A percentile compares a stretch with the other conserved stretches of the same genome.
These are phyloP conservation scores for Singerocomus rubriflavus DNA, from an alignment of 1,284 basidiomycete species.

Conservation along the genomic window DNA sequence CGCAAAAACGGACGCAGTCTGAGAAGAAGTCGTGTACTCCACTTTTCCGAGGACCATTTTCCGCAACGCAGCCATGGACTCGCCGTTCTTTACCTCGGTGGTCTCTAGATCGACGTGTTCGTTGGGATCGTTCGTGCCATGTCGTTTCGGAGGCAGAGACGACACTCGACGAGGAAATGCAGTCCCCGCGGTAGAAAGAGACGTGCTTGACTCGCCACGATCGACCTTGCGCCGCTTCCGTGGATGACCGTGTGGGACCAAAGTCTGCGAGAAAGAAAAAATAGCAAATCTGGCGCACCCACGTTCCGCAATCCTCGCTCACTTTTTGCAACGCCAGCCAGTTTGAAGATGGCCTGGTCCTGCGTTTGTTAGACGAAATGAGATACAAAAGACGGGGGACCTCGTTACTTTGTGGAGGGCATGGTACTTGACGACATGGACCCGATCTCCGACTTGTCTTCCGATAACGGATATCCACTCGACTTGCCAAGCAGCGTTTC, in stretches of 20 bases:
- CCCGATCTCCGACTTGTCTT: conserved; percentile 18
- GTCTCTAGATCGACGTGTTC: conserved; percentile 24
- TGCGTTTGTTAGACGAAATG: conserved; percentile 1
- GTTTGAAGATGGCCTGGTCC: conserved; percentile 43
- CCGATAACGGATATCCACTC: background rate
- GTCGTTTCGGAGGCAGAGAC: background rate
- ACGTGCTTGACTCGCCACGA: background rate
- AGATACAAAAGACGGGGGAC: background rate
- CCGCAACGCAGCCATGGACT: conserved; percentile 45
- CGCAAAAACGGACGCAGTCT: conserved; percentile 42
- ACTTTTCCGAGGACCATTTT: conserved; percentile 52
- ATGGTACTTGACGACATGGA: background rate
- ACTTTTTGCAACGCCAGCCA: conserved; percentile 52
- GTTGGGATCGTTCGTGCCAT: background rate
- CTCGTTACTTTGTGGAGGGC: conserved; percentile 18
- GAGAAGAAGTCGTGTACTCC: conserved; percentile 37
- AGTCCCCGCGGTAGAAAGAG: background rate
- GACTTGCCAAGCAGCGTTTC: no score
- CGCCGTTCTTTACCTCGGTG: conserved; percentile 40
- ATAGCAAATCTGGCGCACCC: background rate
- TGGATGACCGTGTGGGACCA: conserved; percentile 10
- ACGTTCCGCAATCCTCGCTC: background rate
- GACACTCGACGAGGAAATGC: conserved; percentile 1
- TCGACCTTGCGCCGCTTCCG: conserved; percentile 36
- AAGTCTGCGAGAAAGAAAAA: conserved; percentile 1